Conservation (phyloP, 1,284 basidiomycete genomes). For the Ceratobasidium papillatum region DNA sequence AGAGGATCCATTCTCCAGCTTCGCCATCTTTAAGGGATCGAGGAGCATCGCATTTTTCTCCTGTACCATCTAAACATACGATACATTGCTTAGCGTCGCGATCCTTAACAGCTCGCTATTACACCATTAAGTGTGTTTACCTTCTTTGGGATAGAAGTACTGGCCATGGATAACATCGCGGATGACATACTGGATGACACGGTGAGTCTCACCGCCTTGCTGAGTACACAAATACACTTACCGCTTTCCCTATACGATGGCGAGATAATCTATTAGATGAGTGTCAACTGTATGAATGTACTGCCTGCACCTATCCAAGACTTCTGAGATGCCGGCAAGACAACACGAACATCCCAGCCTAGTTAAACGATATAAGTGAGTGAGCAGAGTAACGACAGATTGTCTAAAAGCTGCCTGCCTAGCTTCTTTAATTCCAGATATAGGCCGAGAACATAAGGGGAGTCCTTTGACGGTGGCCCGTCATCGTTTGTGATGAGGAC, state of each 20-base stretch:
- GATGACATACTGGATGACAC: slow-evolving; percentile 12
- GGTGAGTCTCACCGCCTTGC: neutral
- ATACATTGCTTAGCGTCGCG: neutral
- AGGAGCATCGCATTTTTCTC: slow-evolving; percentile 69
- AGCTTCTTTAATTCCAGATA: slow-evolving; percentile 73
- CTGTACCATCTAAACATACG: slow-evolving; percentile 66
- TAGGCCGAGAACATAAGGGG: slow-evolving; percentile 85
- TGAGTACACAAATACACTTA: neutral
- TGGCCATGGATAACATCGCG: slow-evolving; percentile 55
- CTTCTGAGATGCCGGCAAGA: slow-evolving; percentile 87
- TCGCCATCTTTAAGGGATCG: slow-evolving; percentile 78
- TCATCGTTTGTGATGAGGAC: slow-evolving; percentile 71
- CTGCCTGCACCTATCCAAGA: slow-evolving; percentile 79
- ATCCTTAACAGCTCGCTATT: neutral
- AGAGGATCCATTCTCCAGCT: slow-evolving; percentile 86
- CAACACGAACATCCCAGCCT: slow-evolving; percentile 90
- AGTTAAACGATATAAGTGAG: neutral
- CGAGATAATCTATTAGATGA: neutral
- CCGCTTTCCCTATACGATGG: slow-evolving; percentile 10
- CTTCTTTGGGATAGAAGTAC: slow-evolving; percentile 81
- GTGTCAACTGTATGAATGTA: neutral
- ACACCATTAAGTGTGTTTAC: neutral
- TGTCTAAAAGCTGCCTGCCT: slow-evolving; percentile 55
- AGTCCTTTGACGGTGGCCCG: slow-evolving; percentile 80
- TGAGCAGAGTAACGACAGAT: neutral